A percentile compares a stretch with the other conserved stretches of the same genome.
phyloP scores from a whole-genome alignment of 2,329 filamentous ascomycete species.

The Xylariales sp. region DNA sequence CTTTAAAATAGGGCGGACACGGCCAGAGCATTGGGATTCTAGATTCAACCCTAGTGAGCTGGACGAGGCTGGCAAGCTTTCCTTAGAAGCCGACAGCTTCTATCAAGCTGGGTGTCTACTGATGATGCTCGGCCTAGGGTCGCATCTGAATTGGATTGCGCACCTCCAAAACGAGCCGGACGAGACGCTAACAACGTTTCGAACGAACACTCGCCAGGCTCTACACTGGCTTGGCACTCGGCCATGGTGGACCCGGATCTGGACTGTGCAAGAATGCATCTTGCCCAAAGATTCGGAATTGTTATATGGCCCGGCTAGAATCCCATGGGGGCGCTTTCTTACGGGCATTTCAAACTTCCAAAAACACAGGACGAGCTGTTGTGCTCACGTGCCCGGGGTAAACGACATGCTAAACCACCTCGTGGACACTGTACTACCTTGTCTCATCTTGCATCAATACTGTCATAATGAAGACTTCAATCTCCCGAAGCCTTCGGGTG shows the following conservation, averaged over 20 bases:
- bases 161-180: slow-evolving; percentile 27
- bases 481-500: background rate
- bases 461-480: slow-evolving; percentile 16
- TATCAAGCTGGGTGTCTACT: slow-evolving; percentile 28
- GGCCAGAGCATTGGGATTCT: slow-evolving; percentile 23
- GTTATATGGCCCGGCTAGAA: slow-evolving; percentile 22
- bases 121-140: slow-evolving; percentile 8
- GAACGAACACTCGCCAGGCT: slow-evolving; percentile 28
- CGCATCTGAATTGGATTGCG: slow-evolving; percentile 24
- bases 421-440: slow-evolving; percentile 26
- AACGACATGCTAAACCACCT: slow-evolving; percentile 28
- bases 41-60: slow-evolving; percentile 5
- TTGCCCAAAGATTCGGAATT: slow-evolving; percentile 23
- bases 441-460: slow-evolving; percentile 25
- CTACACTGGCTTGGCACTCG: slow-evolving; percentile 31
- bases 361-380: slow-evolving; percentile 30
- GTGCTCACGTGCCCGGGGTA: slow-evolving; percentile 23
- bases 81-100: slow-evolving; percentile 27
- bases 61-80: slow-evolving; percentile 15
- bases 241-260: slow-evolving; percentile 29
- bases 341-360: slow-evolving; percentile 31
- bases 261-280: slow-evolving; percentile 33
- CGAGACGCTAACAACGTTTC: slow-evolving; percentile 20
- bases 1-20: slow-evolving; percentile 22
- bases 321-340: slow-evolving; percentile 26